Percentiles rank a stretch among this genome's conserved stretches.
phyloP scores from a whole-genome alignment of 2,329 filamentous ascomycete genomes.

The Penicillium capsulatum region DNA sequence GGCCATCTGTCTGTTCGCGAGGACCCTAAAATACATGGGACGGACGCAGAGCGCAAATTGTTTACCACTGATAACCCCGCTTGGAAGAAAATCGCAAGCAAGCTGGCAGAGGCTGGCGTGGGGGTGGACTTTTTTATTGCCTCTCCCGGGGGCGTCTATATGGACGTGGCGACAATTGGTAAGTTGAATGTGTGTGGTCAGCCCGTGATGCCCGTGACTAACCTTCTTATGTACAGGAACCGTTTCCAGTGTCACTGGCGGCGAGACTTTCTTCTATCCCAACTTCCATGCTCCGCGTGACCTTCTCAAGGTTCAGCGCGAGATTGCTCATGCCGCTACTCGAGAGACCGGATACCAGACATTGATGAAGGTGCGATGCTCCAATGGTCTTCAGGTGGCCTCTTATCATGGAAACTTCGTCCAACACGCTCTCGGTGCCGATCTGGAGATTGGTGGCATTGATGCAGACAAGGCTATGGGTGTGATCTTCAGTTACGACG shows the following conservation, averaged over 20 bases:
- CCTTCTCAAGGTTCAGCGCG: constrained; percentile 73
- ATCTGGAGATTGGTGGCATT: constrained; percentile 87
- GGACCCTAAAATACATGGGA: constrained; percentile 77
- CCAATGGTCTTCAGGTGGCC: constrained; percentile 87
- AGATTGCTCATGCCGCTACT: constrained; percentile 80
- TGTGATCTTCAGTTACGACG: constrained; percentile 90
- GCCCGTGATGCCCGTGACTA: constrained; percentile 5
- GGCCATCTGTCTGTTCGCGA: constrained; percentile 81
- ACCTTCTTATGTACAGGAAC: constrained; percentile 57
- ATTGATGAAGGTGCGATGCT: constrained; percentile 97
- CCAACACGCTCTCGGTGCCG: constrained; percentile 90
- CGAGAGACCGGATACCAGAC: constrained; percentile 93
- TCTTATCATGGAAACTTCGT: constrained; percentile 96
- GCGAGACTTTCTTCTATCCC: constrained; percentile 93
- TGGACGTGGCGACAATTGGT: constrained; percentile 90
- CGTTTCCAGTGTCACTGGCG: constrained; percentile 81
- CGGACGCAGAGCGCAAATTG: constrained; percentile 87
- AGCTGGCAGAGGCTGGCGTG: constrained; percentile 80
- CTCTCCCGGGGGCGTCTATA: constrained; percentile 81
- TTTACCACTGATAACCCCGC: constrained; percentile 84
- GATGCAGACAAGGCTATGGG: constrained; percentile 92
- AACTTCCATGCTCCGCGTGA: constrained; percentile 91
- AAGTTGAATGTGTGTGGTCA: constrained; percentile 30
- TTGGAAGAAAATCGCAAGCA: constrained; percentile 81
- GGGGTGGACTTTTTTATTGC: constrained; percentile 94